phyloP scores from a whole-genome alignment of 306 rosid genomes.

The Dryas octopetala region DNA sequence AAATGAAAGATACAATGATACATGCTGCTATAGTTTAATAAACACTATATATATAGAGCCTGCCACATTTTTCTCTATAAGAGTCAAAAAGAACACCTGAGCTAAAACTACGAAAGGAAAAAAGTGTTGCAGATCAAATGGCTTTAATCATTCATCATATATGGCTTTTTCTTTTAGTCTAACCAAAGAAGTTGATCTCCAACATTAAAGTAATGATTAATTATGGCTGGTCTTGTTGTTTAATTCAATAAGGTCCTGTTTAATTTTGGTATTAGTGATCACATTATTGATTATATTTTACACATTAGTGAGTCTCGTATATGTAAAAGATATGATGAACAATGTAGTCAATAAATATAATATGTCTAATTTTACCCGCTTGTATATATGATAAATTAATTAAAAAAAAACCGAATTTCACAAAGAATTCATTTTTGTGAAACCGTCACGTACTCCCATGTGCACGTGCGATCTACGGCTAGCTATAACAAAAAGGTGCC shows the following conservation, averaged over 20 bases:
- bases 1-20: background rate
- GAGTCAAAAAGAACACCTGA: constrained; percentile 56
- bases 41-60: background rate
- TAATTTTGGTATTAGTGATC: too few relatives aligned
- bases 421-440: too few relatives aligned
- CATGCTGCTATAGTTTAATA: background rate
- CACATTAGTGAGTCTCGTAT: too few relatives aligned
- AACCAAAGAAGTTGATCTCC: constrained; percentile 28
- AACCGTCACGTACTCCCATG: background rate
- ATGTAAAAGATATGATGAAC: too few relatives aligned
- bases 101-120: constrained; percentile 26
- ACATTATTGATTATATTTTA: too few relatives aligned
- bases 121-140: constrained; percentile 31
- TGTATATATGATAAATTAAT: too few relatives aligned
- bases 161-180: constrained; percentile 32
- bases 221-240: constrained; percentile 2
- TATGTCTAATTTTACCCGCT: too few relatives aligned
- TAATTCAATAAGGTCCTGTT: background rate
- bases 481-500: constrained; percentile 31
- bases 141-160: constrained; percentile 64
- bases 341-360: too few relatives aligned
- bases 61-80: background rate
- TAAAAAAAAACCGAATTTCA: too few relatives aligned
- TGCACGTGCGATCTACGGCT: constrained; percentile 35
- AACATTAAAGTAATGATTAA: constrained; percentile 20